Conservation (phyloP, 257 asterid genomes). For the Ophiorrhiza pumila region DNA sequence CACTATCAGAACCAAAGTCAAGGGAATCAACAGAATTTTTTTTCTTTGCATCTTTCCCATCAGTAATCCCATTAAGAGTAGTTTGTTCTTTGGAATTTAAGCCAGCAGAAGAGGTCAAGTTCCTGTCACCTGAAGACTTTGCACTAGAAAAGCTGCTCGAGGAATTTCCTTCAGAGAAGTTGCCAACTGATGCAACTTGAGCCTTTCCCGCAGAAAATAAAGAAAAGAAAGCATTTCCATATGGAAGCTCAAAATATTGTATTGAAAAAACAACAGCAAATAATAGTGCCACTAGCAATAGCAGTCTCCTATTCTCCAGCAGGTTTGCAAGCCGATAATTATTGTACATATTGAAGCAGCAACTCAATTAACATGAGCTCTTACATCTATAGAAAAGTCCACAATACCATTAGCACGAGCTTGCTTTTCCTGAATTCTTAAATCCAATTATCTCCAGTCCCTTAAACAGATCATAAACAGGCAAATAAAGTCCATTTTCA, state of each 20-base stretch:
- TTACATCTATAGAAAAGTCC: constrained; percentile 22
- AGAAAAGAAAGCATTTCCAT: constrained; percentile 43
- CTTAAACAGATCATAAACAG: background rate
- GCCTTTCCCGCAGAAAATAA: constrained; percentile 34
- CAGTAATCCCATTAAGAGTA: constrained; percentile 21
- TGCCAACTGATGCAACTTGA: constrained; percentile 19
- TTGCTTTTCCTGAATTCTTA: background rate
- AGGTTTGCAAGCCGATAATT: constrained; percentile 37
- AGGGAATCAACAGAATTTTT: constrained; percentile 24
- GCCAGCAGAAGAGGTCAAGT: constrained; percentile 25
- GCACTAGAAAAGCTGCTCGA: constrained; percentile 13
- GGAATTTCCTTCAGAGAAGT: constrained; percentile 25
- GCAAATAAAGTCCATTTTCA: background rate
- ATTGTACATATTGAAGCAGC: constrained; percentile 42
- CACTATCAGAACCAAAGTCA: constrained; percentile 23
- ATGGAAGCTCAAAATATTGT: constrained; percentile 68
- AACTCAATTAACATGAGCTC: constrained; percentile 8
- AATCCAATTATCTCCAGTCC: background rate
- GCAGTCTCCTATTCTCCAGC: constrained; percentile 47
- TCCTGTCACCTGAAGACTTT: constrained; percentile 11
- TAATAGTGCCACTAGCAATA: constrained; percentile 49
- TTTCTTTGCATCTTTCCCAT: constrained; percentile 24
- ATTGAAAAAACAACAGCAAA: constrained; percentile 53
- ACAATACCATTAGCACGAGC: constrained; percentile 1
- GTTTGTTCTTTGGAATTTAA: constrained; percentile 21